Percentiles rank a stretch among this genome's conserved stretches.
These are phyloP conservation scores for Cyclocybe cylindracea DNA, from an alignment of 768 basidiomycete species.

Conservation along the genomic window DNA sequence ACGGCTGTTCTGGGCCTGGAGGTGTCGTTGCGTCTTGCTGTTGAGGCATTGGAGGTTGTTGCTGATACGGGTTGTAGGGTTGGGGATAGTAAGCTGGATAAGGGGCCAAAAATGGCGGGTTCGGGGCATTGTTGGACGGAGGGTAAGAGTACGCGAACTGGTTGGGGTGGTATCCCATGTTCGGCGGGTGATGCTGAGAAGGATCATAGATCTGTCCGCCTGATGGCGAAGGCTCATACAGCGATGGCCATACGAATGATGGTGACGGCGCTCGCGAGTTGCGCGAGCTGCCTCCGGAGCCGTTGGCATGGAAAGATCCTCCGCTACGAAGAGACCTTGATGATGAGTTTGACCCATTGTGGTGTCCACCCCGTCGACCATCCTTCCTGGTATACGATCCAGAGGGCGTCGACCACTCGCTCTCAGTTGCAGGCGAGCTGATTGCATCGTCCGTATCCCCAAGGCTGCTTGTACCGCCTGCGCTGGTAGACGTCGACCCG, in stretches of 20 bases:
- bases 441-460: constrained; percentile 69
- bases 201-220: constrained; percentile 47
- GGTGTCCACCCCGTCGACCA: constrained; percentile 40
- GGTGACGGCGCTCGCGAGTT: constrained; percentile 77
- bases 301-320: constrained; percentile 48
- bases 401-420: constrained; percentile 69
- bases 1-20: constrained; percentile 31
- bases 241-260: constrained; percentile 70
- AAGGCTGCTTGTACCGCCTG: constrained; percentile 55
- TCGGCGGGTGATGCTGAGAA: constrained; percentile 39
- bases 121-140: constrained; percentile 42
- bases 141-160: constrained; percentile 55
- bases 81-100: constrained; percentile 39
- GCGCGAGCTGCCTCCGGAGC: constrained; percentile 60
- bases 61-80: constrained; percentile 36
- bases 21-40: constrained; percentile 36
- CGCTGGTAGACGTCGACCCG: constrained; percentile 58
- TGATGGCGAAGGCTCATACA: constrained; percentile 61
- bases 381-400: constrained; percentile 51
- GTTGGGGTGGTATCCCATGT: constrained; percentile 45
- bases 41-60: constrained; percentile 31
- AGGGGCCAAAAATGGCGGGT: constrained; percentile 37
- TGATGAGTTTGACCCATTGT: constrained; percentile 50
- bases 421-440: constrained; percentile 77
- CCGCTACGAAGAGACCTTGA: constrained; percentile 61